Evolutionary conservation across 352 stramenopile species (phyloP).

Genomic region (Phytopythium sindhum): DNA sequence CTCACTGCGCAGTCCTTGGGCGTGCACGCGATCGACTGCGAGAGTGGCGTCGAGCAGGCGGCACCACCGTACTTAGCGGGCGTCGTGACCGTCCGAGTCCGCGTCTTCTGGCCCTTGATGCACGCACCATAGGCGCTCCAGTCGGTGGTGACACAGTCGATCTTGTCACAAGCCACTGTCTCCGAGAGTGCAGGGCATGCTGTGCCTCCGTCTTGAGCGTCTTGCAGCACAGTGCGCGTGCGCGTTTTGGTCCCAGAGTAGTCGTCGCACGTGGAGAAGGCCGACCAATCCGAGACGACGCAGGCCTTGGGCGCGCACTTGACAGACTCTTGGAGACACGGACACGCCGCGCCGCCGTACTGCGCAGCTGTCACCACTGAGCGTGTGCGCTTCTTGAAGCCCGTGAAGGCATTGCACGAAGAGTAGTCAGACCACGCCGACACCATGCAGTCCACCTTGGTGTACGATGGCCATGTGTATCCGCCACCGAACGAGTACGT

Average conservation of each 20-base stretch:
- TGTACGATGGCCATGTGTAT: not conserved
- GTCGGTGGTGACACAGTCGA: slow-evolving; percentile 40
- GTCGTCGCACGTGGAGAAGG: slow-evolving; percentile 43
- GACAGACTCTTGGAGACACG: slow-evolving; percentile 19
- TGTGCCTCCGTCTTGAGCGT: slow-evolving; percentile 28
- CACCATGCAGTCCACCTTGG: slow-evolving; percentile 8
- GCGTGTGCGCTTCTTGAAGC: slow-evolving; percentile 27
- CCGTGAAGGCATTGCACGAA: slow-evolving; percentile 18
- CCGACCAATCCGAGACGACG: slow-evolving; percentile 25
- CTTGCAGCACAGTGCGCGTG: slow-evolving; percentile 30
- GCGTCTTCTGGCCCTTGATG: slow-evolving; percentile 30
- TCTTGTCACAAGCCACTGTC: slow-evolving; percentile 26
- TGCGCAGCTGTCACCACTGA: slow-evolving; percentile 13
- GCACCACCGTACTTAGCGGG: slow-evolving; percentile 34
- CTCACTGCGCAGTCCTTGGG: slow-evolving; percentile 43
- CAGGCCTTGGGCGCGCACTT: slow-evolving; percentile 49
- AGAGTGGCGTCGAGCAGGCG: slow-evolving; percentile 17
- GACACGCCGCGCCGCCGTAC: slow-evolving; percentile 30
- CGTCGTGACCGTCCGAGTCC: slow-evolving; percentile 27
- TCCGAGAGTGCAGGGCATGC: slow-evolving; percentile 25
- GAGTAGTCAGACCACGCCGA: slow-evolving; percentile 33
- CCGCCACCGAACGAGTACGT: slow-evolving; percentile 2
- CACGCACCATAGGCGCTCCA: slow-evolving; percentile 28
- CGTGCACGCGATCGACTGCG: slow-evolving; percentile 24
- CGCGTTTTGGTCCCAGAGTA: slow-evolving; percentile 44